phyloP scores from a whole-genome alignment of 192 early-diverging fungal species.

The Umbelopsis sp. region DNA sequence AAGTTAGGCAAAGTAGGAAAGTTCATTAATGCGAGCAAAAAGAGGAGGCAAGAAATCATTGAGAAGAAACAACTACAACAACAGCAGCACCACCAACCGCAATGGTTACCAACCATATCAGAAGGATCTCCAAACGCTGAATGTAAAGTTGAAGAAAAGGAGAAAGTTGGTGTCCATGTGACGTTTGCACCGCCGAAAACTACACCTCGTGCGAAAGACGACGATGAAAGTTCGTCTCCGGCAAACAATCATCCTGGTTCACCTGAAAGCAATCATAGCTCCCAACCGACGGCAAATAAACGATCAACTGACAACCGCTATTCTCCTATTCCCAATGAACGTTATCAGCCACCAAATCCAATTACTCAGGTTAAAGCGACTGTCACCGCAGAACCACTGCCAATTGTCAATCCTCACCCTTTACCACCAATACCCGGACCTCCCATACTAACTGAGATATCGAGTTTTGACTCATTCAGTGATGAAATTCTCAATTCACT shows the following conservation, averaged over 20 bases:
- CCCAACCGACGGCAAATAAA: background rate
- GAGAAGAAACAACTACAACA: conserved; percentile 10
- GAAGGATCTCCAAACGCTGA: background rate
- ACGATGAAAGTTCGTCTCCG: background rate
- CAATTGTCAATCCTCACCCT: background rate
- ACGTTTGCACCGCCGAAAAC: background rate
- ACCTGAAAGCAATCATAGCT: background rate
- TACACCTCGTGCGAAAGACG: background rate
- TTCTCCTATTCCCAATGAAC: conserved; percentile 3
- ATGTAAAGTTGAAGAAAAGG: background rate
- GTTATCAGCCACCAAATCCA: background rate
- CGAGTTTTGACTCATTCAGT: background rate
- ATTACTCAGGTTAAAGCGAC: background rate
- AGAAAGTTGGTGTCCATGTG: background rate
- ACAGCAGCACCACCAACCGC: conserved; percentile 1
- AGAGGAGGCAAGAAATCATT: conserved; percentile 5
- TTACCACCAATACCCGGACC: conserved; percentile 16
- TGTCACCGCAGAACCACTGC: background rate
- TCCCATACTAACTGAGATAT: background rate
- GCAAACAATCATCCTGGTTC: background rate
- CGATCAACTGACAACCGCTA: background rate
- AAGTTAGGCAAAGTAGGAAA: conserved; percentile 5
- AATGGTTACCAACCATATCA: background rate
- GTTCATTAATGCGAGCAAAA: conserved; percentile 5
- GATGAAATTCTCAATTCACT: conserved; percentile 10